phyloP scores from a whole-genome alignment of 78 protist genomes.

The Cavenderia fasciculata region DNA sequence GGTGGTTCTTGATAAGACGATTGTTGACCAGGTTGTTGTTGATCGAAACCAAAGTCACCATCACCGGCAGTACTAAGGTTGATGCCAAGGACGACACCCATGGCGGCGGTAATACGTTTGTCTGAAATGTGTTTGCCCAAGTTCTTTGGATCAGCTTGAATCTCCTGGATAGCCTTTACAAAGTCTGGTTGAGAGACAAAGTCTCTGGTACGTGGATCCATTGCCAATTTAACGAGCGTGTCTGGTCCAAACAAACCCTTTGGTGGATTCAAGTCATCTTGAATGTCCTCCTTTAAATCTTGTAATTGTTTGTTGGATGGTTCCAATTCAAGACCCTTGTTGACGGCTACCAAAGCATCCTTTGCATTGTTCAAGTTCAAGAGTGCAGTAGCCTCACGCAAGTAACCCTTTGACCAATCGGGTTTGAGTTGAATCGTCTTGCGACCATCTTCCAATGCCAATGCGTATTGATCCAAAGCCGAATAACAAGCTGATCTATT shows the following conservation, averaged over 20 bases:
- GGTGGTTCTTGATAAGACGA: not conserved
- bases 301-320: conserved; percentile 67
- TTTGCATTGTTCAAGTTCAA: conserved; percentile 30
- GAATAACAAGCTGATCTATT: conserved; percentile 93
- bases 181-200: conserved; percentile 79
- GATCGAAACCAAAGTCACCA: not conserved
- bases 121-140: conserved; percentile 41
- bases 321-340: conserved; percentile 81
- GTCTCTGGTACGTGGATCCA: conserved; percentile 73
- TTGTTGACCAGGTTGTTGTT: conserved; percentile 1
- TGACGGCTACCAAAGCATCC: conserved; percentile 84
- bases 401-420: conserved; percentile 95
- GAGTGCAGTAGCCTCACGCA: conserved; percentile 88
- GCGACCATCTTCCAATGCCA: conserved; percentile 91
- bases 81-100: conserved; percentile 80
- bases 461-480: conserved; percentile 69
- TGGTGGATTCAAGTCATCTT: not conserved
- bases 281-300: conserved; percentile 30
- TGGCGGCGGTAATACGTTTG: conserved; percentile 30
- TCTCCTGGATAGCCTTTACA: conserved; percentile 29
- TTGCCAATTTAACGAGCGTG: not conserved
- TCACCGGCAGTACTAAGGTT: not conserved
- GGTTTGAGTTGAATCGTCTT: conserved; percentile 82
- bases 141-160: conserved; percentile 6
- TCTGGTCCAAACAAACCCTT: conserved; percentile 14